Evolutionary conservation across 495 filamentous ascomycete genomes (phyloP).

Genomic region (Penicillium herquei): DNA sequence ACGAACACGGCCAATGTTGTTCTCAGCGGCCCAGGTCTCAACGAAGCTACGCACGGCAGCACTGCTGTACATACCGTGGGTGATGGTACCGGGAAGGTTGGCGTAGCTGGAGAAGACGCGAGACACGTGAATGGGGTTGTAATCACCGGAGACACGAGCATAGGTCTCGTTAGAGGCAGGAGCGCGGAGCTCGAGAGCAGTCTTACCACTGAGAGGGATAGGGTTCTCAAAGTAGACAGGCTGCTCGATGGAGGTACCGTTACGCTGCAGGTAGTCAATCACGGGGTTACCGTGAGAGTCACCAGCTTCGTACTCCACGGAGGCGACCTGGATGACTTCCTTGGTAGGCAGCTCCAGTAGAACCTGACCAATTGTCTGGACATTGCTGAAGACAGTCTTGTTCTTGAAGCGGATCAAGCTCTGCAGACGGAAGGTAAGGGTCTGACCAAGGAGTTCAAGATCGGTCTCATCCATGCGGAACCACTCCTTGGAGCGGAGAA

Average conservation of each 20-base stretch:
- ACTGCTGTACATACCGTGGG: slow-evolving; percentile 98
- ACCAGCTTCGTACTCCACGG: slow-evolving; percentile 89
- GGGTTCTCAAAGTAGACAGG: slow-evolving; percentile 96
- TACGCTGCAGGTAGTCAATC: slow-evolving; percentile 89
- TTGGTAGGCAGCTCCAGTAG: slow-evolving; percentile 94
- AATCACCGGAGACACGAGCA: slow-evolving; percentile 94
- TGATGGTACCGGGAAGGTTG: slow-evolving; percentile 92
- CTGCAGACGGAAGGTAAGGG: slow-evolving; percentile 92
- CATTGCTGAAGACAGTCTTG: slow-evolving; percentile 85
- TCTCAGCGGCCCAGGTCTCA: slow-evolving; percentile 98
- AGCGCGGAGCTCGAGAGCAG: slow-evolving; percentile 78
- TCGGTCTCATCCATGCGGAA: slow-evolving; percentile 80
- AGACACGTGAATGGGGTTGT: slow-evolving; percentile 98
- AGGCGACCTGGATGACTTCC: slow-evolving; percentile 93
- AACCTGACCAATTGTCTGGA: slow-evolving; percentile 90
- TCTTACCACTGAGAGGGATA: slow-evolving; percentile 92
- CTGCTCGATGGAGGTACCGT: slow-evolving; percentile 92
- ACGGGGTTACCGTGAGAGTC: slow-evolving; percentile 93
- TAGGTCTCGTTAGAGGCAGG: slow-evolving; percentile 98
- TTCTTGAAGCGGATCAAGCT: slow-evolving; percentile 93
- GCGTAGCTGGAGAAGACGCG: slow-evolving; percentile 94
- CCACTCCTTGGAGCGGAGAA: slow-evolving; percentile 95
- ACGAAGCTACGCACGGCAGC: slow-evolving; percentile 97
- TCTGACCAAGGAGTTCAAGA: slow-evolving; percentile 83
- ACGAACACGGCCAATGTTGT: slow-evolving; percentile 93